These are phyloP conservation scores for Phyllosticta citribraziliensis DNA, from an alignment of 2,329 filamentous ascomycete genomes.

Conservation along the genomic window DNA sequence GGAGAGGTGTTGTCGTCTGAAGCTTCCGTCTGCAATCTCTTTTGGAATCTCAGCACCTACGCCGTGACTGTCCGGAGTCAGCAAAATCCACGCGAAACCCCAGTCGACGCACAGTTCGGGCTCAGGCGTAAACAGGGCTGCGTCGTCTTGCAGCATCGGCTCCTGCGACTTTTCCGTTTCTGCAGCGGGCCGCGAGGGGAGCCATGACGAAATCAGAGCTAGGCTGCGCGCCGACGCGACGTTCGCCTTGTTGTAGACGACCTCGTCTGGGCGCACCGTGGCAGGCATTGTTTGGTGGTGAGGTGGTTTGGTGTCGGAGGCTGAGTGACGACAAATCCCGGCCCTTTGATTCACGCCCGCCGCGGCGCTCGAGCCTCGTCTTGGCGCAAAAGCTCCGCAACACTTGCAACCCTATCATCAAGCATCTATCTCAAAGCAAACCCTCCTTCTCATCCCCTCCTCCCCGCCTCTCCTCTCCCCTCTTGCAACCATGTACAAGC, in stretches of 20 bases:
- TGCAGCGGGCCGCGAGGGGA: conserved; percentile 37
- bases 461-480: conserved; percentile 18
- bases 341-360: neutral
- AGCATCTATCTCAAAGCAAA: neutral
- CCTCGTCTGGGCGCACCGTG: conserved; percentile 34
- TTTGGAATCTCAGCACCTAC: conserved; percentile 29
- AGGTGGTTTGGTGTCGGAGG: neutral
- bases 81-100: neutral
- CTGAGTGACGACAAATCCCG: neutral
- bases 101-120: conserved; percentile 41
- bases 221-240: conserved; percentile 45
- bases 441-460: conserved; percentile 21
- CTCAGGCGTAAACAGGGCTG: conserved; percentile 43
- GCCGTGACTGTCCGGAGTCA: conserved; percentile 23
- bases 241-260: conserved; percentile 46
- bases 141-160: conserved; percentile 42
- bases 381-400: conserved; percentile 1
- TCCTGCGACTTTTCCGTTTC: conserved; percentile 31
- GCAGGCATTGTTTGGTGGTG: conserved; percentile 18
- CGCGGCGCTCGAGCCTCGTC: neutral
- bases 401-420: conserved; percentile 5
- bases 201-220: conserved; percentile 46
- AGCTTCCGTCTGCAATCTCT: conserved; percentile 26
- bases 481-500: conserved; percentile 64
- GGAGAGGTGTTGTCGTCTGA: conserved; percentile 25